These are phyloP conservation scores for Helichrysum umbraculigerum DNA, from an alignment of 129 eudicot species.

Conservation along the genomic window DNA sequence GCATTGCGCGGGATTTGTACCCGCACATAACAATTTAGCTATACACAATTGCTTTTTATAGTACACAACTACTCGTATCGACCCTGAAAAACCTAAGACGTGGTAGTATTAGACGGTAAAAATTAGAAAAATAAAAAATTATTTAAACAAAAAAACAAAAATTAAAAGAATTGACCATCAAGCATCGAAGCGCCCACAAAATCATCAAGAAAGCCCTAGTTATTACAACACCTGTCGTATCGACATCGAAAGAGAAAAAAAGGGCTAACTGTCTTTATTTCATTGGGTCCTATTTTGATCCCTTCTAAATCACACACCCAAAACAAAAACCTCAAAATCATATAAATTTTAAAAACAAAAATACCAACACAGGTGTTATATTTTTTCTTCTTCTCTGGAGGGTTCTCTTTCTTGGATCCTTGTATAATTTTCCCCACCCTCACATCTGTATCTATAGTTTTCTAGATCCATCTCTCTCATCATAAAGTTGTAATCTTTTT, in stretches of 20 bases:
- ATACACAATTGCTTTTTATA: no score
- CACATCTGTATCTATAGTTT: not conserved
- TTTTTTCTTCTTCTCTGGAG: conserved; percentile 25
- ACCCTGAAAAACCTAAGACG: not conserved
- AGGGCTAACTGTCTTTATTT: not conserved
- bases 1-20: no score
- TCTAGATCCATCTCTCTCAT: conserved; percentile 36
- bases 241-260: conserved; percentile 8
- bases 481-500: not conserved
- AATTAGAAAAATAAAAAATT: not conserved
- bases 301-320: conserved; percentile 23
- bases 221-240: conserved; percentile 1
- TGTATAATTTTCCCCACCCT: conserved; percentile 9
- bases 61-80: no score
- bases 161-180: not conserved
- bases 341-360: not conserved
- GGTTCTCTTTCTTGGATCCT: conserved; percentile 24
- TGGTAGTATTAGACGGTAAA: not conserved
- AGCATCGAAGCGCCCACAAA: not conserved
- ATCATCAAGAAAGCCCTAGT: conserved; percentile 15
- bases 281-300: conserved; percentile 49
- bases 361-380: conserved; percentile 12
- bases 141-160: not conserved
- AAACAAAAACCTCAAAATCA: conserved; percentile 9
- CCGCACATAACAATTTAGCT: no score